Conservation (phyloP, 2,329 filamentous ascomycete genomes). For the Penicillium sp. region DNA sequence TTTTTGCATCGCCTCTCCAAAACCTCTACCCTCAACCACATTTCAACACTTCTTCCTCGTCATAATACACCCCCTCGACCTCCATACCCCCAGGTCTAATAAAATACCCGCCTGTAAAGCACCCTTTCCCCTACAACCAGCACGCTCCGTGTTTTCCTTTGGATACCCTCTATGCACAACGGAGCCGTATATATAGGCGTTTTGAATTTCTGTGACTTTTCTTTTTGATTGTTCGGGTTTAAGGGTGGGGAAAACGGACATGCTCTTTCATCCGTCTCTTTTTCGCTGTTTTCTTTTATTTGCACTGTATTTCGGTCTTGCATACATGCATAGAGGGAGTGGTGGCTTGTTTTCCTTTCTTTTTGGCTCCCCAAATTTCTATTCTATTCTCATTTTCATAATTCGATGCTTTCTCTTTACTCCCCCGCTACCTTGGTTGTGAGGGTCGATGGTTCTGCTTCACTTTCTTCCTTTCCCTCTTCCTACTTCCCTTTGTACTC, state of each 20-base stretch:
- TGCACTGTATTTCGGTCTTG: conserved; percentile 13
- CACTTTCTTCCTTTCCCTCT: neutral
- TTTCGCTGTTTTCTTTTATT: neutral
- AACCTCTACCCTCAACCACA: neutral
- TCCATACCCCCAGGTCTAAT: conserved; percentile 4
- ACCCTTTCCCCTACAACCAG: conserved; percentile 1
- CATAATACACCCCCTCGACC: conserved; percentile 3
- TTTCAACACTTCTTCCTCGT: neutral
- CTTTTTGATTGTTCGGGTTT: conserved; percentile 7
- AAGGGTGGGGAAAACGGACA: neutral
- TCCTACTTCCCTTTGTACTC: neutral
- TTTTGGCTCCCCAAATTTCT: neutral
- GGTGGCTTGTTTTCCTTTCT: conserved; percentile 4
- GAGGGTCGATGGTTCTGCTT: neutral
- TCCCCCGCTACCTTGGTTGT: neutral
- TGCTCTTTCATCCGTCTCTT: too few relatives aligned
- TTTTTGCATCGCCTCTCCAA: neutral
- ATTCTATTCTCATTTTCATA: conserved; percentile 2
- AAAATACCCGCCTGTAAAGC: conserved; percentile 13
- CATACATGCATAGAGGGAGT: conserved; percentile 24
- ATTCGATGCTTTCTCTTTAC: neutral
- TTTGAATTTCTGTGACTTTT: conserved; percentile 4
- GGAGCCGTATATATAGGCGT: conserved; percentile 24
- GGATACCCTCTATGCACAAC: conserved; percentile 25
- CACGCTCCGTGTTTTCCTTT: conserved; percentile 12